Conservation (phyloP, 169 alveolate genomes). For the Eimeria acervulina region DNA sequence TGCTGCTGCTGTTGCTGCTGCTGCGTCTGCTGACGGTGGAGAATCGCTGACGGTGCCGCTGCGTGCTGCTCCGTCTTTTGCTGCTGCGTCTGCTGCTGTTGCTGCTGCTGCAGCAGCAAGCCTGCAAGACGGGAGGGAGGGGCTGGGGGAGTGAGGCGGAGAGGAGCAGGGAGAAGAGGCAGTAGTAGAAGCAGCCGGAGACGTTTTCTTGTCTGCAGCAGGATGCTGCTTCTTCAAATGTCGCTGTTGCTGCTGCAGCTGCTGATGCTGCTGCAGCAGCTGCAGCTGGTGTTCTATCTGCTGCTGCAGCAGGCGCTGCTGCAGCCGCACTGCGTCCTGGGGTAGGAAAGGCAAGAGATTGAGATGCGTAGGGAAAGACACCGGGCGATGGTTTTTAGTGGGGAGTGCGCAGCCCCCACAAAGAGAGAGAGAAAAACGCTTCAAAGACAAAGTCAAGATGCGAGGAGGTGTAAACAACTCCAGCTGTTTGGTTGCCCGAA, state of each 20-base stretch:
- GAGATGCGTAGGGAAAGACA: conserved; percentile 63
- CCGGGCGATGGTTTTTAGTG: conserved; percentile 55
- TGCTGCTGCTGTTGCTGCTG: conserved; percentile 21
- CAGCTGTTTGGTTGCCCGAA: conserved; percentile 76
- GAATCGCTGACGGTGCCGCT: conserved; percentile 5
- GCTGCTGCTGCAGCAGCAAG: not conserved
- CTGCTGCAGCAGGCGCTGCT: conserved; percentile 71
- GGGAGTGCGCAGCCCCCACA: conserved; percentile 1
- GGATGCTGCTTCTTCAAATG: not conserved
- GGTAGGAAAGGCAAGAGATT: conserved; percentile 72
- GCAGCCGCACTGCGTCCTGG: conserved; percentile 20
- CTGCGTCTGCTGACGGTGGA: conserved; percentile 27
- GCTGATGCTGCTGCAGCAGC: conserved; percentile 31
- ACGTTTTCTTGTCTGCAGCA: not conserved
- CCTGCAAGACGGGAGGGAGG: conserved; percentile 20
- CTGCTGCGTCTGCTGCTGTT: conserved; percentile 24
- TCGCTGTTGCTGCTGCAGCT: conserved; percentile 23
- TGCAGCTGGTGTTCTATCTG: conserved; percentile 7
- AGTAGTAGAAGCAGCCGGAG: conserved; percentile 58
- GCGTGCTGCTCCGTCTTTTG: not conserved
- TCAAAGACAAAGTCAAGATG: conserved; percentile 49
- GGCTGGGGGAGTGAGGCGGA: conserved; percentile 62
- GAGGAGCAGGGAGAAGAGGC: conserved; percentile 59
- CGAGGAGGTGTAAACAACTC: conserved; percentile 68
- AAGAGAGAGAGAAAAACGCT: conserved; percentile 46